A percentile compares a stretch with the other conserved stretches of the same genome.
These are phyloP conservation scores for Silene uniflora DNA, from an alignment of 148 eudicot species.

Conservation along the genomic window DNA sequence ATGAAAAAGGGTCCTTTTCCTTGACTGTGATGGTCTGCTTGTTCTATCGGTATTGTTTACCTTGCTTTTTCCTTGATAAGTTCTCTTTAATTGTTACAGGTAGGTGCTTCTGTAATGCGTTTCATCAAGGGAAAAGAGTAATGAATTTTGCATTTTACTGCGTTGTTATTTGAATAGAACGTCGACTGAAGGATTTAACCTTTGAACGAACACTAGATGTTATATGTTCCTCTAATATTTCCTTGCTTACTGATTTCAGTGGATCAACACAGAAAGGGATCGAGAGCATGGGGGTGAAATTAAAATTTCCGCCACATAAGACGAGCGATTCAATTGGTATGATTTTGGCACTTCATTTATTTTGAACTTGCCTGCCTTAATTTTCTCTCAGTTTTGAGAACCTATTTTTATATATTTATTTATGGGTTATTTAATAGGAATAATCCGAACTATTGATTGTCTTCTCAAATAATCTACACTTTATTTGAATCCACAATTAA, in stretches of 20 bases:
- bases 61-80: conserved; percentile 12
- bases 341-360: conserved; percentile 22
- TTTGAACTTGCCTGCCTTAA: not conserved
- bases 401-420: not conserved
- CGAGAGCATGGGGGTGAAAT: conserved; percentile 67
- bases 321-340: conserved; percentile 57
- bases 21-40: not conserved
- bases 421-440: too few relatives aligned
- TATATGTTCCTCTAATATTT: conserved; percentile 9
- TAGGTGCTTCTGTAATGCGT: conserved; percentile 72
- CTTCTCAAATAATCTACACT: too few relatives aligned
- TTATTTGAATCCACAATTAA: too few relatives aligned
- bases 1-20: not conserved
- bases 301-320: conserved; percentile 57
- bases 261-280: conserved; percentile 49
- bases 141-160: conserved; percentile 15
- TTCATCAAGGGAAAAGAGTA: conserved; percentile 79
- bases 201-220: not conserved
- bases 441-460: too few relatives aligned
- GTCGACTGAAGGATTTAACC: not conserved
- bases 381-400: conserved; percentile 3
- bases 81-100: conserved; percentile 45
- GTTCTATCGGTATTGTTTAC: not conserved
- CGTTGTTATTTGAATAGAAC: conserved; percentile 8
- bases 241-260: conserved; percentile 31